Conservation (phyloP, 2,329 filamentous ascomycete species). For the Stenocarpella maydis region DNA sequence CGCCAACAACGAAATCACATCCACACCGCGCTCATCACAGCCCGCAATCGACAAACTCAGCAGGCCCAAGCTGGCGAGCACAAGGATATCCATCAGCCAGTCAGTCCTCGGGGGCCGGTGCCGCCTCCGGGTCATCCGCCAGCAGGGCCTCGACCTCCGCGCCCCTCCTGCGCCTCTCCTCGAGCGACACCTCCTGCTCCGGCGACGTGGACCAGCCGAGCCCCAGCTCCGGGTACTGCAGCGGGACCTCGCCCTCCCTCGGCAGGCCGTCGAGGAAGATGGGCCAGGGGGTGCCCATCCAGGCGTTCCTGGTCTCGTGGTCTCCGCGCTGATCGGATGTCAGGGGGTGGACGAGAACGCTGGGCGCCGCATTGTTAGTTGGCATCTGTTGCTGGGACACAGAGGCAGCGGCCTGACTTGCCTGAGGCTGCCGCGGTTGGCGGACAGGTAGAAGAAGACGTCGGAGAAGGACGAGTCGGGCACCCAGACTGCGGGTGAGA, state of each 20-base stretch:
- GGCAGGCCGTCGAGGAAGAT: constrained; percentile 45
- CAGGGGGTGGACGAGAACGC: constrained; percentile 45
- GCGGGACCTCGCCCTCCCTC: constrained; percentile 40
- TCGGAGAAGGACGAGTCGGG: constrained; percentile 47
- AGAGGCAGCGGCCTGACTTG: constrained; percentile 17
- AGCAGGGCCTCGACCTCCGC: constrained; percentile 44
- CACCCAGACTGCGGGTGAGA: constrained; percentile 42
- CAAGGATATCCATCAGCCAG: not conserved
- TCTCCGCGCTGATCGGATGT: constrained; percentile 44
- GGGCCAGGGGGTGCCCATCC: constrained; percentile 46
- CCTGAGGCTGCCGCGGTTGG: constrained; percentile 45
- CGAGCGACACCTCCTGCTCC: constrained; percentile 42
- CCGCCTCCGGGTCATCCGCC: constrained; percentile 43
- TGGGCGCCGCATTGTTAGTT: constrained; percentile 11
- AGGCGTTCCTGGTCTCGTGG: constrained; percentile 45
- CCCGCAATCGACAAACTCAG: too few relatives aligned
- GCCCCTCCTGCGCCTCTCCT: constrained; percentile 43
- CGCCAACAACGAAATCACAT: too few relatives aligned
- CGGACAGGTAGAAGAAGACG: constrained; percentile 46
- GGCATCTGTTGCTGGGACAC: not conserved
- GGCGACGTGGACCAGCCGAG: constrained; percentile 43
- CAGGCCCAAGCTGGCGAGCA: not conserved
- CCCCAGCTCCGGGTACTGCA: constrained; percentile 45
- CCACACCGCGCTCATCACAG: not conserved
- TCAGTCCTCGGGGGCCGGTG: constrained; percentile 42